Conservation (phyloP, 2,329 filamentous ascomycete genomes). For the Hypoxylon sp. region DNA sequence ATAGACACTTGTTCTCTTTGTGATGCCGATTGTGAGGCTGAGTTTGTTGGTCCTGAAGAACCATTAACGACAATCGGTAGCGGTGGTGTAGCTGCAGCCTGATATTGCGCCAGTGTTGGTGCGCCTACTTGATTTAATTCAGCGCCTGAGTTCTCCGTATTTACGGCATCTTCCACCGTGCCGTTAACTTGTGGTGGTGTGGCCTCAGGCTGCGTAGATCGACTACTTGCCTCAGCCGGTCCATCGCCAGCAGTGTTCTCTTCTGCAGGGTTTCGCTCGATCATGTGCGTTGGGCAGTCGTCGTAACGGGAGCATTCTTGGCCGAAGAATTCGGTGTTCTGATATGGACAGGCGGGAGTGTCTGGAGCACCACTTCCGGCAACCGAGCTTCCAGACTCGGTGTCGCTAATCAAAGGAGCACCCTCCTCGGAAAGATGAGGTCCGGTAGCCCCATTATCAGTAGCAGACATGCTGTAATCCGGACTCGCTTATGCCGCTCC, state of each 20-base stretch:
- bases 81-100: background rate
- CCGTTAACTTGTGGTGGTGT: slow-evolving; percentile 5
- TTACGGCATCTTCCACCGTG: slow-evolving; percentile 2
- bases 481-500: slow-evolving; percentile 27
- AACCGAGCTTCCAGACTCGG: slow-evolving; percentile 58
- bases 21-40: background rate
- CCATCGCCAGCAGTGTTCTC: slow-evolving; percentile 16
- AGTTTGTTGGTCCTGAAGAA: slow-evolving; percentile 2
- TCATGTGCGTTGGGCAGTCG: slow-evolving; percentile 64
- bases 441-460: slow-evolving; percentile 7
- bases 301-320: slow-evolving; percentile 64
- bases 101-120: slow-evolving; percentile 15
- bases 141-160: background rate
- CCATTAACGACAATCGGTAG: background rate
- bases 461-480: slow-evolving; percentile 39
- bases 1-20: slow-evolving; percentile 1
- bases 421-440: slow-evolving; percentile 20
- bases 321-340: slow-evolving; percentile 57
- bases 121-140: slow-evolving; percentile 1
- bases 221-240: slow-evolving; percentile 15
- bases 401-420: slow-evolving; percentile 35
- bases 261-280: slow-evolving; percentile 56
- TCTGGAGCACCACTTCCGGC: slow-evolving; percentile 54
- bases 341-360: slow-evolving; percentile 57
- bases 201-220: background rate